These are phyloP conservation scores for Pelargonium citronellum DNA, from an alignment of 441 rosid genomes.

Conservation along the genomic window DNA sequence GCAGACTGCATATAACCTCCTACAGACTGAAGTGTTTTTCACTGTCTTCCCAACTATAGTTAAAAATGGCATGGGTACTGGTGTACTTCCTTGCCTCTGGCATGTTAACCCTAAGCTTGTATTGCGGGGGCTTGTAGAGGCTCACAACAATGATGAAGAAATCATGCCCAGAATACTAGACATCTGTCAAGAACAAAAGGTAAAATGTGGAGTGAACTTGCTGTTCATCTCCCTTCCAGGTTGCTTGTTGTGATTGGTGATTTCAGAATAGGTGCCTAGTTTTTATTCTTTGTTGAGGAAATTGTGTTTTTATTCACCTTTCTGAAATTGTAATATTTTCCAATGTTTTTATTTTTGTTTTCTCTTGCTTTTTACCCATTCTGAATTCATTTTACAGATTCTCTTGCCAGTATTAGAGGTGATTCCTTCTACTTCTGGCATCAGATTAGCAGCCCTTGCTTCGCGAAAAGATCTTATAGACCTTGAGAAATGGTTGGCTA, in stretches of 20 bases:
- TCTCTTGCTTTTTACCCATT: constrained; percentile 6
- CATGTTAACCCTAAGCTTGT: constrained; percentile 64
- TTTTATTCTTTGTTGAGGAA: background rate
- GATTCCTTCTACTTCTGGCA: constrained; percentile 60
- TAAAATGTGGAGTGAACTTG: constrained; percentile 22
- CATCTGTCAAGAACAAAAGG: constrained; percentile 81
- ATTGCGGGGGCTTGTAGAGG: constrained; percentile 65
- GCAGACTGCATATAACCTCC: constrained; percentile 85
- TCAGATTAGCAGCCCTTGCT: constrained; percentile 83
- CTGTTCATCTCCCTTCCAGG: background rate
- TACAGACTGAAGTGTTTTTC: constrained; percentile 68
- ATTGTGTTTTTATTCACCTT: background rate
- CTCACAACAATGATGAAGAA: constrained; percentile 51
- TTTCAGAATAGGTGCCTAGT: background rate
- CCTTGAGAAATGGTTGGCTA: constrained; percentile 79
- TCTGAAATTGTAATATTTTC: background rate
- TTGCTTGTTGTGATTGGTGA: background rate
- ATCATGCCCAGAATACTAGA: constrained; percentile 57
- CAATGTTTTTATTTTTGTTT: background rate
- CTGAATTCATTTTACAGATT: constrained; percentile 46
- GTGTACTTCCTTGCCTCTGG: constrained; percentile 71
- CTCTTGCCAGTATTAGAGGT: constrained; percentile 60
- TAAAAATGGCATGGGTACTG: constrained; percentile 40
- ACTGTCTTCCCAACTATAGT: constrained; percentile 62
- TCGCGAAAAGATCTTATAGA: constrained; percentile 66